Evolutionary conservation across 306 rosid species (phyloP).

Genomic region (Dalbergia cultrata): DNA sequence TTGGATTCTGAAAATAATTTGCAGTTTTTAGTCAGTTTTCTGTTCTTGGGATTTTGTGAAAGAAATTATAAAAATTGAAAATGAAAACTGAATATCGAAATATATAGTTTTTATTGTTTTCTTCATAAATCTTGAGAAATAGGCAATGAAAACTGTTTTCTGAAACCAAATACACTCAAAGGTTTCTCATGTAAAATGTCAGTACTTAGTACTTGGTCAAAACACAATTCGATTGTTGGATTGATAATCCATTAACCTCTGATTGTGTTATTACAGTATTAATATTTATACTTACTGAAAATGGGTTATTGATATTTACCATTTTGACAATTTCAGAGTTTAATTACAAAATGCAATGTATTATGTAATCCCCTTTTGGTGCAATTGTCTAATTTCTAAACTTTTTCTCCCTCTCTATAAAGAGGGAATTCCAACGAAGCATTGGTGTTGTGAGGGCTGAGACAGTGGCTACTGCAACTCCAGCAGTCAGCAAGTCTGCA

Average conservation of each 20-base stretch:
- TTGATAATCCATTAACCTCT: constrained; percentile 25
- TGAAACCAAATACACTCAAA: background rate
- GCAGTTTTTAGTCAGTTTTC: too few relatives aligned
- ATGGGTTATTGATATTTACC: background rate
- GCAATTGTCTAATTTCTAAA: constrained; percentile 24
- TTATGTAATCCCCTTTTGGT: constrained; percentile 6
- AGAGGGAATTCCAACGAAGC: constrained; percentile 67
- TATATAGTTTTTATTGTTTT: too few relatives aligned
- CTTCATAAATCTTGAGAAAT: too few relatives aligned
- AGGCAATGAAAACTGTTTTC: too few relatives aligned
- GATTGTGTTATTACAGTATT: background rate
- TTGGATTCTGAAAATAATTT: too few relatives aligned
- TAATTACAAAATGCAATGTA: constrained; percentile 16
- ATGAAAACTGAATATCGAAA: too few relatives aligned
- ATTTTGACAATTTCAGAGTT: constrained; percentile 21
- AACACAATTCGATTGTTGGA: background rate
- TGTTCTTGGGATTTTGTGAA: too few relatives aligned
- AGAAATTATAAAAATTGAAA: too few relatives aligned
- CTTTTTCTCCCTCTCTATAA: background rate
- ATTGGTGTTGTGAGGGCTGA: constrained; percentile 72
- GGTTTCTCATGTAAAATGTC: constrained; percentile 14
- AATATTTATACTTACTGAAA: constrained; percentile 6
- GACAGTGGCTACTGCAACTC: constrained; percentile 66
- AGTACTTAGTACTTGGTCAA: background rate
- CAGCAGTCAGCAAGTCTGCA: constrained; percentile 64